Percentiles rank a stretch among this genome's conserved stretches.
Conservation (phyloP, 305 asterid species). For the Fraxinus xanthoxyloides region DNA sequence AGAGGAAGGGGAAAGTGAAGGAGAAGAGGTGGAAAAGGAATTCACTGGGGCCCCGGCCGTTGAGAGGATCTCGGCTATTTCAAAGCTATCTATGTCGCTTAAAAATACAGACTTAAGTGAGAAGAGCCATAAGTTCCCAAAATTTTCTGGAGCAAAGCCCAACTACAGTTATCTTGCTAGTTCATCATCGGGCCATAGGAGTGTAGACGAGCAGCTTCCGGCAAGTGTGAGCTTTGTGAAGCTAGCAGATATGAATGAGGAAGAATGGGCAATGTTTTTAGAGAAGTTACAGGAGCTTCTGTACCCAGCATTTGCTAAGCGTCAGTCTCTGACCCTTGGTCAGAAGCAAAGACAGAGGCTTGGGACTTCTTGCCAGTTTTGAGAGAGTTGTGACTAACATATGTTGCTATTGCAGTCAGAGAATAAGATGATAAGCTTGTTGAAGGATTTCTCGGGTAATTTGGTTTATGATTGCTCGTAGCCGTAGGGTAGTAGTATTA, state of each 20-base stretch:
- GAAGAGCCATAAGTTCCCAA: not conserved
- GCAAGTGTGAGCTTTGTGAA: constrained; percentile 77
- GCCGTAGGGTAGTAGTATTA: constrained; percentile 21
- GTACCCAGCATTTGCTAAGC: constrained; percentile 60
- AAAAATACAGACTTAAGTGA: not conserved
- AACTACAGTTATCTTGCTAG: constrained; percentile 35
- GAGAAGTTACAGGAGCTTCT: constrained; percentile 79
- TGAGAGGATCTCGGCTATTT: not conserved
- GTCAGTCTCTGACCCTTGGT: constrained; percentile 47
- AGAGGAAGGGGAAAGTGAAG: not conserved
- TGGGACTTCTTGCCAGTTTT: constrained; percentile 98
- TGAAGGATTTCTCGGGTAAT: constrained; percentile 32
- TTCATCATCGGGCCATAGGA: constrained; percentile 73
- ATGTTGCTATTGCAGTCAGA: not conserved
- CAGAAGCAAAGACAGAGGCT: constrained; percentile 74
- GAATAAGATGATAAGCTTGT: constrained; percentile 19
- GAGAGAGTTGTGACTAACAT: constrained; percentile 31
- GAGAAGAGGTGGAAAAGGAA: not conserved
- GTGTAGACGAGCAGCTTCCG: constrained; percentile 90
- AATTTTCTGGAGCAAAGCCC: constrained; percentile 27
- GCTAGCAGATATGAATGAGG: constrained; percentile 77
- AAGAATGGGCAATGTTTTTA: constrained; percentile 73
- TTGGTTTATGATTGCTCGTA: constrained; percentile 20
- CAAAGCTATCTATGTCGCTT: not conserved
- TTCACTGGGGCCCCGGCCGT: not conserved